A percentile compares a stretch with the other conserved stretches of the same genome.
Evolutionary conservation across 306 rosid species (phyloP).

Genomic region (Pyrus bretschneideri): DNA sequence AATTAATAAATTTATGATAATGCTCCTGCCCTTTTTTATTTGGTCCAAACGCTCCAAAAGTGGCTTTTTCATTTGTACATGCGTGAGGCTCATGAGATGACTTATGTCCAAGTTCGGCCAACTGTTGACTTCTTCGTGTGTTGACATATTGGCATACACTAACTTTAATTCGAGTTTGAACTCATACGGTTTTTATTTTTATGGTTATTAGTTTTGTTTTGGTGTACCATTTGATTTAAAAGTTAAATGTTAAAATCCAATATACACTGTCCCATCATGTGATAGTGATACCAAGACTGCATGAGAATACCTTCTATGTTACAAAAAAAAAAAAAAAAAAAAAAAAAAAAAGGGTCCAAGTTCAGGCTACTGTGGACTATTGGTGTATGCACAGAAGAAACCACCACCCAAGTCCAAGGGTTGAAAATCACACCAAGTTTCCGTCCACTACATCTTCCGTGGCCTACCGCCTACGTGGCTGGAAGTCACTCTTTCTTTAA

Average conservation of each 20-base stretch:
- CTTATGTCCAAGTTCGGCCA: background rate
- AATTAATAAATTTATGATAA: background rate
- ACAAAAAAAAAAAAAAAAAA: too few relatives aligned
- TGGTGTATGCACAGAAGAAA: background rate
- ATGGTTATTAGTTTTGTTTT: too few relatives aligned
- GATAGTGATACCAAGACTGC: too few relatives aligned
- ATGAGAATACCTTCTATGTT: too few relatives aligned
- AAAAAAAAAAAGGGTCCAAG: background rate
- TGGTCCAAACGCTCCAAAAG: background rate
- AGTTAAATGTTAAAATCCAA: too few relatives aligned
- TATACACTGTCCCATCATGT: too few relatives aligned
- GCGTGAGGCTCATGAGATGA: too few relatives aligned
- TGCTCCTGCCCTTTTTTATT: background rate
- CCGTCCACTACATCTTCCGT: background rate
- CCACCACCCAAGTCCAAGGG: background rate
- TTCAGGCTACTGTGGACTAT: background rate
- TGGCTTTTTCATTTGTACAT: background rate
- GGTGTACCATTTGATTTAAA: too few relatives aligned
- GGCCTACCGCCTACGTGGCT: background rate
- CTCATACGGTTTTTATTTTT: accelerated
- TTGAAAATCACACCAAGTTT: background rate
- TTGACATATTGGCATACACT: too few relatives aligned
- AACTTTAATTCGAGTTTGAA: too few relatives aligned
- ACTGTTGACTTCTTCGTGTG: background rate
- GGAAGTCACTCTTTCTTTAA: background rate